A percentile compares a stretch with the other conserved stretches of the same genome.
These are phyloP conservation scores for Rhodomyrtus psidioides DNA, from an alignment of 441 rosid species.

Conservation along the genomic window DNA sequence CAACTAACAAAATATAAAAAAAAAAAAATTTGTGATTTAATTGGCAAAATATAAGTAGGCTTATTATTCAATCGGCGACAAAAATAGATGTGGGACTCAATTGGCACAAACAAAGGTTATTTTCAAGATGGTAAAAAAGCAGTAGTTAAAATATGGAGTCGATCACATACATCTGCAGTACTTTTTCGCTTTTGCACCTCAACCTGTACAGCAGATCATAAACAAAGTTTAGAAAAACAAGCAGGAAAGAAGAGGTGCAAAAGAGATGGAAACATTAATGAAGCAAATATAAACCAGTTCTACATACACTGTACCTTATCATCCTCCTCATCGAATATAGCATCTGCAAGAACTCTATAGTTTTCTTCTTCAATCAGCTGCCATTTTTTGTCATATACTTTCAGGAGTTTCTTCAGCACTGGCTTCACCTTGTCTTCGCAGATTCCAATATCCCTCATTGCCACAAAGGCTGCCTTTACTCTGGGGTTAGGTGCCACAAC, in stretches of 20 bases:
- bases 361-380: slow-evolving; percentile 70
- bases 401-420: no score
- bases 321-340: slow-evolving; percentile 79
- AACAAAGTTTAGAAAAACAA: slow-evolving; percentile 3
- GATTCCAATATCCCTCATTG: no score
- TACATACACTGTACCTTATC: slow-evolving; percentile 32
- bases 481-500: no score
- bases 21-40: no score
- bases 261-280: not conserved
- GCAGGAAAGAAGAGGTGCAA: not conserved
- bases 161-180: slow-evolving; percentile 22
- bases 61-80: no score
- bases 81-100: no score
- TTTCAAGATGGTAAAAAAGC: not conserved
- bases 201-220: slow-evolving; percentile 27
- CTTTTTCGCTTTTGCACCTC: slow-evolving; percentile 11
- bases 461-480: no score
- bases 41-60: no score
- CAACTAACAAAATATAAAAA: no score
- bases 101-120: not conserved
- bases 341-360: slow-evolving; percentile 80
- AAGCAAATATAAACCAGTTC: not conserved
- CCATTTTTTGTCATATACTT: slow-evolving; percentile 73
- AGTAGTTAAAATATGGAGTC: not conserved
- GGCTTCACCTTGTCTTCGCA: no score